Base-by-base conservation (phyloP, 2,329 filamentous ascomycete species). In the Amauroascus niger region DNA sequence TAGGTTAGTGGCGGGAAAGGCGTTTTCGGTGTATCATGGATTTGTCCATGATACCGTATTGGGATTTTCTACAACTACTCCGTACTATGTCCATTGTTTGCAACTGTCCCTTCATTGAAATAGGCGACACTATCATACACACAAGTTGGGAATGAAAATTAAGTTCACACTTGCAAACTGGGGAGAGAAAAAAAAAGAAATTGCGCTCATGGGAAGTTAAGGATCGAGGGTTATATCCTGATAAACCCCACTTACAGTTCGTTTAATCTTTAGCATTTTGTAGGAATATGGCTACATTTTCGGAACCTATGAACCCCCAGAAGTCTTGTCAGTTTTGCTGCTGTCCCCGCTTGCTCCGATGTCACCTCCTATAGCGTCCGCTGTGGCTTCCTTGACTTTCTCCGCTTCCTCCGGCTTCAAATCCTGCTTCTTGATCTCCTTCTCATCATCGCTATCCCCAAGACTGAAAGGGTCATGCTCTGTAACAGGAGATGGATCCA, bases 381-480 rank as follows among this genome's bases (percentile, higher is more conserved):
- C 66, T 4, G 84, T 81, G 1, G 80, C 82, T 67, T 83, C 79
- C 74, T 83, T 85, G 63, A 83, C 67, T 63, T 77, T 78, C 63
- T 82, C 84, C 26, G 77, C 73, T 64, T 72, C 73, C 40, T 78
- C 77, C 50, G 76, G 69, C 53, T 75, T 74, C 46, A 74, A 63
- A 54, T 83, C 81, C 66, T 83, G 83, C 46, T 79, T 77, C 71
- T 89, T 93, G 14, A 75, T 70, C 51, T 90, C 87, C 61, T 86
- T 86, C 70, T 98, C 93, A 61, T 95, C 90, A 61, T 97, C 91
- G 64, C 88, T 95, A 62, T 97, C 91, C 4, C 93, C 93, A 13
- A 98, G 78, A 64, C 89, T 96, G 72, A 98, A 98, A 0, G 93
- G 93, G 65, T 98, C 93, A 63, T 95, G 91, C 61, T 97, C 89